Evolutionary conservation across 306 rosid species (phyloP).

Genomic region (Rubus idaeus): DNA sequence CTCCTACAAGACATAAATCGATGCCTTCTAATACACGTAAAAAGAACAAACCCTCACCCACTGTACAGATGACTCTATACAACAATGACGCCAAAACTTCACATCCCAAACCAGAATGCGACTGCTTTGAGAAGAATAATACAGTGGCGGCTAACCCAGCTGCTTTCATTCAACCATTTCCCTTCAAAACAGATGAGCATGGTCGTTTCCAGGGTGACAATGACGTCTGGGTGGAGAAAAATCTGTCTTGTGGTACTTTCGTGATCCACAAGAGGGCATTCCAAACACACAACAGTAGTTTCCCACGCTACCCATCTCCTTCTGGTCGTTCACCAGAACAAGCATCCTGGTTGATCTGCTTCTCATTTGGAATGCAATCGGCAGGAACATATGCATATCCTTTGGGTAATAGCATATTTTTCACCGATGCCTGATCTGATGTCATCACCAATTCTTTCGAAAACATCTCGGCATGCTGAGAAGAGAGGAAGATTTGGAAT

Average conservation of each 20-base stretch:
- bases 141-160: constrained; percentile 26
- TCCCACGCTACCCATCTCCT: constrained; percentile 49
- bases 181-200: not conserved
- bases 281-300: constrained; percentile 25
- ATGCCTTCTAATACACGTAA: constrained; percentile 45
- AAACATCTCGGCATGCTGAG: constrained; percentile 74
- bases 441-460: constrained; percentile 96
- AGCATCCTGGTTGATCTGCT: constrained; percentile 65
- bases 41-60: constrained; percentile 58
- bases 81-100: constrained; percentile 54
- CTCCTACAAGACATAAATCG: constrained; percentile 25
- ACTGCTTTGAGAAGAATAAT: constrained; percentile 29
- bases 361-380: constrained; percentile 73
- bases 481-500: constrained; percentile 30
- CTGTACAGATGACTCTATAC: constrained; percentile 77
- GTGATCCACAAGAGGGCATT: constrained; percentile 31
- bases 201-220: not conserved
- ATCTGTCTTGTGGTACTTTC: constrained; percentile 21
- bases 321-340: constrained; percentile 53
- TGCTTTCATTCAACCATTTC: constrained; percentile 29
- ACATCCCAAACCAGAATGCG: constrained; percentile 29
- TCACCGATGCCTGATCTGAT: constrained; percentile 94
- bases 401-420: constrained; percentile 82
- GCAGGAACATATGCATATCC: constrained; percentile 98
- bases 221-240: constrained; percentile 26